Percentiles rank a stretch among this genome's conserved stretches.
These are phyloP conservation scores for Globisporangium orthogonon DNA, from an alignment of 352 stramenopile species.

Conservation along the genomic window DNA sequence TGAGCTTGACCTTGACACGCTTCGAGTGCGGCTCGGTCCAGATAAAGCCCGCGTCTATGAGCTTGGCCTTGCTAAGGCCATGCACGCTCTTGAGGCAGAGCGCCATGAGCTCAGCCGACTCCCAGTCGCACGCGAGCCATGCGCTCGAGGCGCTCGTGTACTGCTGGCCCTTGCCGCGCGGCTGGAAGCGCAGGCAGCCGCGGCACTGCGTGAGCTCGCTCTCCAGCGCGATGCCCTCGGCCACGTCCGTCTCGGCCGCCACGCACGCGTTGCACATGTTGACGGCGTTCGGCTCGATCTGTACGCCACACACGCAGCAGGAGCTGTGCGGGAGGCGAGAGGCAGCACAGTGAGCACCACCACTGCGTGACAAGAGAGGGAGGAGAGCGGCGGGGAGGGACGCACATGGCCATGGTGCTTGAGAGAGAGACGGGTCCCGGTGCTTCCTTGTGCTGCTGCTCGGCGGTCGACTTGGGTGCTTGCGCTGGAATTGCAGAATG, in stretches of 20 bases:
- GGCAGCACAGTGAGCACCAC: background rate
- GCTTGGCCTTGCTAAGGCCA: constrained; percentile 56
- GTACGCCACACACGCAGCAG: constrained; percentile 55
- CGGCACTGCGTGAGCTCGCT: constrained; percentile 54
- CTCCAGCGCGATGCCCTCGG: constrained; percentile 55
- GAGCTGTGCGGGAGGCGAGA: constrained; percentile 11
- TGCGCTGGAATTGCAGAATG: background rate
- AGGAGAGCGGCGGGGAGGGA: background rate
- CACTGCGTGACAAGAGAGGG: background rate
- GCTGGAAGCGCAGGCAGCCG: constrained; percentile 62
- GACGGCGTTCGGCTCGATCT: constrained; percentile 69
- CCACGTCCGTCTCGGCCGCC: constrained; percentile 59
- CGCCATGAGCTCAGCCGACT: constrained; percentile 72
- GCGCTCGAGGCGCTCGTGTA: constrained; percentile 28
- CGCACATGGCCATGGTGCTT: constrained; percentile 18
- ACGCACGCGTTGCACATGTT: constrained; percentile 79
- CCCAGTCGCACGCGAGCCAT: constrained; percentile 60
- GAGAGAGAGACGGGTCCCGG: too few relatives aligned
- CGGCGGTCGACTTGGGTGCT: background rate
- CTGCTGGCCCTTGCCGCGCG: constrained; percentile 35
- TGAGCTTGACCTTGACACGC: constrained; percentile 68
- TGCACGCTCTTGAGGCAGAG: constrained; percentile 72
- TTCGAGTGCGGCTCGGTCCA: constrained; percentile 84
- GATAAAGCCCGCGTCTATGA: constrained; percentile 73
- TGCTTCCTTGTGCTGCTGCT: too few relatives aligned